These are phyloP conservation scores for Pinguiococcus pyrenoidosus DNA, from an alignment of 108 stramenopile species.

Conservation along the genomic window DNA sequence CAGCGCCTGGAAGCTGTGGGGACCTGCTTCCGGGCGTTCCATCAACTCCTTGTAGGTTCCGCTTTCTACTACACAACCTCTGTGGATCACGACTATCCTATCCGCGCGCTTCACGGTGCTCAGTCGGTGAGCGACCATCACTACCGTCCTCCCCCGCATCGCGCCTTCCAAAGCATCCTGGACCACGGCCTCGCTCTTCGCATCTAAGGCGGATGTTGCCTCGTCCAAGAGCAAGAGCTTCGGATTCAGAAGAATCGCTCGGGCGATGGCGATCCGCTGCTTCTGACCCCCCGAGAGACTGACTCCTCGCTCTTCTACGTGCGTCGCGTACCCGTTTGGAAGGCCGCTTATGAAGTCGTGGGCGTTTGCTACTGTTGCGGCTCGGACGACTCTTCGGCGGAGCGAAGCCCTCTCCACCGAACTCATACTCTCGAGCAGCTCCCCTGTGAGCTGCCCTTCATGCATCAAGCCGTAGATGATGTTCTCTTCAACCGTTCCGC, in stretches of 20 bases:
- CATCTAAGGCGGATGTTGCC: conserved; percentile 67
- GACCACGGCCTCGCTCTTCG: conserved; percentile 14
- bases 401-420: too few relatives aligned
- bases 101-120: too few relatives aligned
- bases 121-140: too few relatives aligned
- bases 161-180: too few relatives aligned
- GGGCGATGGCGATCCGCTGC: conserved; percentile 55
- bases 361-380: conserved; percentile 25
- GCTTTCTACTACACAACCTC: conserved; percentile 52
- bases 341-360: conserved; percentile 54
- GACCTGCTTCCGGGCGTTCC: too few relatives aligned
- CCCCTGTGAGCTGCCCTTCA: too few relatives aligned
- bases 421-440: too few relatives aligned
- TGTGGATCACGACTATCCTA: too few relatives aligned
- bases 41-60: conserved; percentile 39
- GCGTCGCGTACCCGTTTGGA: conserved; percentile 71
- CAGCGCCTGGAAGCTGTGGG: too few relatives aligned
- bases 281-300: conserved; percentile 70
- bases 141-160: too few relatives aligned
- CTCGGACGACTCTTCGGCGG: conserved; percentile 16
- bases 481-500: conserved; percentile 1
- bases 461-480: conserved; percentile 6
- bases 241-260: conserved; percentile 83
- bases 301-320: conserved; percentile 89
- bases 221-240: conserved; percentile 80